Conservation (phyloP, 2,329 filamentous ascomycete genomes). For the Calonectria pteridis region DNA sequence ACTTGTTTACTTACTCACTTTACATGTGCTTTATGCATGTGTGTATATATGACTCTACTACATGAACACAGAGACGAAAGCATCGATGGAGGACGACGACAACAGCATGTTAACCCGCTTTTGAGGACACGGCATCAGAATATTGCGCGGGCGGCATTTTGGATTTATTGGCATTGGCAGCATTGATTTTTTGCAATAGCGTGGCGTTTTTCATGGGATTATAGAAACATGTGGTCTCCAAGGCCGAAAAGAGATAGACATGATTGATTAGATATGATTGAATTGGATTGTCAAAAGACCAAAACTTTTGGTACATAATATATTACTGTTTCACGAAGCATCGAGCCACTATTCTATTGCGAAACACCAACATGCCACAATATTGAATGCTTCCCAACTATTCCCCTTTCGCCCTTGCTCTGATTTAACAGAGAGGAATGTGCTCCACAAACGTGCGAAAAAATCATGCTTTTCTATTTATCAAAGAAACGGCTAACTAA, state of each 20-base stretch:
- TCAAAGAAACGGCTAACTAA: conserved; percentile 3
- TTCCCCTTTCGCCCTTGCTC: neutral
- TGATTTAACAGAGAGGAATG: neutral
- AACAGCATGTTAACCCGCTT: neutral
- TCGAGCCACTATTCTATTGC: neutral
- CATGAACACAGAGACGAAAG: conserved; percentile 5
- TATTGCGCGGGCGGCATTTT: conserved; percentile 18
- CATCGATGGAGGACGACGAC: neutral
- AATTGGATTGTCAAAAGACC: neutral
- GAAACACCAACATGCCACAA: neutral
- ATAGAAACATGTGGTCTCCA: neutral
- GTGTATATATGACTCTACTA: conserved; percentile 20
- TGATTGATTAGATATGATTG: neutral
- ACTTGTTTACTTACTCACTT: neutral
- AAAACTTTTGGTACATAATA: neutral
- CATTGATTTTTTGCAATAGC: neutral
- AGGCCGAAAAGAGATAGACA: neutral
- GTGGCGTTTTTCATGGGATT: conserved; percentile 15
- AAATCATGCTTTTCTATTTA: neutral
- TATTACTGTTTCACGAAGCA: neutral
- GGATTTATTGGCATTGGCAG: neutral
- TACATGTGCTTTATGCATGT: neutral
- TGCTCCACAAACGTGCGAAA: neutral
- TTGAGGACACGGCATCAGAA: neutral
- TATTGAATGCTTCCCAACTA: neutral